Evolutionary conservation across 805 yeast species (phyloP), one percentile per base, ranked within the genome.

Genomic region (Starmera dryadoides): DNA sequence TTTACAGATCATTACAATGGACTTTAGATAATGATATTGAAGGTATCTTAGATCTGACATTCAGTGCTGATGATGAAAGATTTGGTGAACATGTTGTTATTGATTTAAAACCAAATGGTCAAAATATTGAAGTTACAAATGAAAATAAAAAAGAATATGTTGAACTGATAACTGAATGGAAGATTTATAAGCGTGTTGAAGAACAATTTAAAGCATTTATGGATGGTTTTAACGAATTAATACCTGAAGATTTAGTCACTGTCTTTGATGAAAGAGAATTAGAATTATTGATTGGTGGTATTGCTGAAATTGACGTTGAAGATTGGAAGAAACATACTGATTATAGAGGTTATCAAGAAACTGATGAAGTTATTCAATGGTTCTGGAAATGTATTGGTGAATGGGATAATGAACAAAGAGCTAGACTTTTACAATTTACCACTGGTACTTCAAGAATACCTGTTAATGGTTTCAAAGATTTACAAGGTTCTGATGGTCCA

Each of bases 261-360:
- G 98, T 93, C 33, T 93, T 93, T 60, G 98, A 93, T 64, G 98
- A 93, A 68, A 82, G 97, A 62, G 99, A 93, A 66, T 69, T 93
- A 48, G 99, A 93, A 70, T 70, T 93, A 59, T 75, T 93, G 58
- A 93, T 93, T 63, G 98, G 98, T 61, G 99, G 99, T 63, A 80
- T 93, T 57, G 93, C 97, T 2, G 98, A 93, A 56, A 91, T 93
- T 55, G 98, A 93, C 63, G 85, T 91, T 42, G 97, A 89, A 48
- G 99, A 93, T 69, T 93, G 99, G 99, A 93, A 88, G 68, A 89
- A 87, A 60, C 97, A 93, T 62, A 93, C 99, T 17, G 99, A 93
- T 63, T 93, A 93, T 67, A 79, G 98, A 68, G 98, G 98, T 5
- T 93, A 91, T 64, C 91, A 88, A 60, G 98, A 93, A 65, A 79